Base-by-base conservation (phyloP, 73 alveolate species). In the Tetrahymena borealis region DNA sequence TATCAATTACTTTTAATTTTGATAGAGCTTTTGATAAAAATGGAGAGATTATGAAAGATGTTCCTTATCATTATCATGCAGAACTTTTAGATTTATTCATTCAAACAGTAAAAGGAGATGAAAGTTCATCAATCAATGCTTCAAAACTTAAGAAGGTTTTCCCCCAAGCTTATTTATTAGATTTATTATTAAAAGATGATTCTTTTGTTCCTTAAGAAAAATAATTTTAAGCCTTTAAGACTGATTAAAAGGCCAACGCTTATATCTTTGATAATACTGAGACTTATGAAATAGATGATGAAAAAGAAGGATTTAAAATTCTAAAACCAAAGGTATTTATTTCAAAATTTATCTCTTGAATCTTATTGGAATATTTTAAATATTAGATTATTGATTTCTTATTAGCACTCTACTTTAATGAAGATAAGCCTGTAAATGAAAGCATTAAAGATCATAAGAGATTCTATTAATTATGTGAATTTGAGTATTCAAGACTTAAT, bases 91-190 rank as follows among this genome's bases (percentile, higher is more conserved):
- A 93, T 15, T 91, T 93, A 0, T 93, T 93, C 37, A 39, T 93
- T 13, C 38, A 78, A 10, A 93, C 93, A 13, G 78, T 93, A 12
- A 78, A 79, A 32, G 95, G 95, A 32, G 95, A 93, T 28, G 95
- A 93, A 42, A 79, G 93, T 12, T 93, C 91, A 32, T 79, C 90
- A 38, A 85, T 93, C 18, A 93, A 93, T 85, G 31, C 93, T 6
- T 92, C 95, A 31, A 93, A 93, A 41, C 91, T 93, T 38, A 93
- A 93, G 40, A 93, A 93, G 39, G 38, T 93, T 18, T 93, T 93
- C 43, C 90, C 90, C 40, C 39, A 79, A 36, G 90, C 90, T 93
- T 93, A 93, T 93, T 18, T 93, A 33, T 39, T 93, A 5, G 93
- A 93, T 79, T 85, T 93, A 79, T 40, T 93, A 33, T 15, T 85